These are phyloP conservation scores for Micromonas commoda DNA, from an alignment of 139 green algal genomes.

Conservation along the genomic window DNA sequence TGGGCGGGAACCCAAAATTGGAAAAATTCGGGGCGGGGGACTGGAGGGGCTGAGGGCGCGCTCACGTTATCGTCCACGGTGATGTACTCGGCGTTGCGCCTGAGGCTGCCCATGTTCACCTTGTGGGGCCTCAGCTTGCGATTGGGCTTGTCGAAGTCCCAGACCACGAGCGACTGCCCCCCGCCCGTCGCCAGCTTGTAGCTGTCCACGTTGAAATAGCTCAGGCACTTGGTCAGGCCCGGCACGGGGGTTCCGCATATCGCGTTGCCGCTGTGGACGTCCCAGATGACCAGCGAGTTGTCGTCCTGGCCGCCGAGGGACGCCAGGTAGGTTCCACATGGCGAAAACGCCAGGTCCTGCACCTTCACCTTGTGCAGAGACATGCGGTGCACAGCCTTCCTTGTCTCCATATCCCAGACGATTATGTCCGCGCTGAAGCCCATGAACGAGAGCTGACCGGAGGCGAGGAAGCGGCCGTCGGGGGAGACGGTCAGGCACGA, in stretches of 20 bases:
- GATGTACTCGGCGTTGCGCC: slow-evolving; percentile 56
- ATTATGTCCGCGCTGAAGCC: slow-evolving; percentile 79
- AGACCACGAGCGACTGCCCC: slow-evolving; percentile 60
- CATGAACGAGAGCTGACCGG: slow-evolving; percentile 74
- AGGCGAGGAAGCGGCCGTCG: slow-evolving; percentile 64
- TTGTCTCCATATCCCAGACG: slow-evolving; percentile 69
- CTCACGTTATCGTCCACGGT: slow-evolving; percentile 42
- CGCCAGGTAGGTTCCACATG: slow-evolving; percentile 58
- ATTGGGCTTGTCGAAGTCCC: slow-evolving; percentile 59
- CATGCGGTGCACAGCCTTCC: slow-evolving; percentile 59
- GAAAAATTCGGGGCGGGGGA: too few species aligned
- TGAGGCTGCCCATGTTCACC: slow-evolving; percentile 61
- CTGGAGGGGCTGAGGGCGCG: too few species aligned
- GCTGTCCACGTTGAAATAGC: slow-evolving; percentile 65
- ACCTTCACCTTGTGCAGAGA: slow-evolving; percentile 81
- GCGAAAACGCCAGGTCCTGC: slow-evolving; percentile 62
- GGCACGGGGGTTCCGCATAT: slow-evolving; percentile 69
- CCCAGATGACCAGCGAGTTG: slow-evolving; percentile 77
- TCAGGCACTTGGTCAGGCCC: slow-evolving; percentile 54
- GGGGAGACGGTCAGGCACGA: slow-evolving; percentile 64
- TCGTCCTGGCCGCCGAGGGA: slow-evolving; percentile 77
- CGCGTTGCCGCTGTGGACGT: slow-evolving; percentile 62
- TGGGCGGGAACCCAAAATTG: too few species aligned
- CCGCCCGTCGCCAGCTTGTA: slow-evolving; percentile 61
- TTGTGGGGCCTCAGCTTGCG: slow-evolving; percentile 61